Evolutionary conservation across 768 basidiomycete species (phyloP), one percentile per base, ranked within the genome.

Genomic region (Gymnopilus dilepis): DNA sequence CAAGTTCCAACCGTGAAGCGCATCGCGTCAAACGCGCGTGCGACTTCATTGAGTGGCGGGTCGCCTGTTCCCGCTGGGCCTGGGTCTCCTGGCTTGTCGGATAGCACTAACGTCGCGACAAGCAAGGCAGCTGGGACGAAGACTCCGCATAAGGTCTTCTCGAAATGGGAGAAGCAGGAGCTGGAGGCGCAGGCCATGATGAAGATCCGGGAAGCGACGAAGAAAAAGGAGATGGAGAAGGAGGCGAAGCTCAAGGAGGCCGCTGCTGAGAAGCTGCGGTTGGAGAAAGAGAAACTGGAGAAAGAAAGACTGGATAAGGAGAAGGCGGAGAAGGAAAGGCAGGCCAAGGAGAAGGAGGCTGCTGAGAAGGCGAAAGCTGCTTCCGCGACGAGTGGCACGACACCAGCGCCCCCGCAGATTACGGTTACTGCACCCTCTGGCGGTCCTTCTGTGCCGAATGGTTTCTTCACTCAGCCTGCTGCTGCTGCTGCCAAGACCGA

Each of bases 161-260:
- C 90, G 3, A 92, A 91, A 74, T 92, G 90, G 90, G 92, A 94
- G 73, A 93, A 92, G 62, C 91, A 94, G 72, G 91, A 94, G 66
- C 73, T 91, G 30, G 92, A 94, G 67, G 92, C 92, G 3, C 84
- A 85, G 42, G 90, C 91, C 22, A 88, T 94, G 82, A 83, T 84
- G 67, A 88, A 82, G 69, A 84, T 94, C 67, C 80, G 91, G 51
- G 79, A 82, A 57, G 77, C 78, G 12, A 81, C 76, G 59, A 70
- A 72, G 55, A 76, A 76, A 63, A 83, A 81, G 67, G 75, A 85
- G 73, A 70, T 80, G 67, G 79, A 79, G 69, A 79, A 80, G 61
- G 72, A 71, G 63, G 75, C 75, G 34, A 70, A 67, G 40, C 70
- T 68, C 0, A 74, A 76, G 58, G 74, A 70, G 58, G 79, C 76